Evolutionary conservation across 306 rosid species (phyloP).

Genomic region (Argentina anserina): DNA sequence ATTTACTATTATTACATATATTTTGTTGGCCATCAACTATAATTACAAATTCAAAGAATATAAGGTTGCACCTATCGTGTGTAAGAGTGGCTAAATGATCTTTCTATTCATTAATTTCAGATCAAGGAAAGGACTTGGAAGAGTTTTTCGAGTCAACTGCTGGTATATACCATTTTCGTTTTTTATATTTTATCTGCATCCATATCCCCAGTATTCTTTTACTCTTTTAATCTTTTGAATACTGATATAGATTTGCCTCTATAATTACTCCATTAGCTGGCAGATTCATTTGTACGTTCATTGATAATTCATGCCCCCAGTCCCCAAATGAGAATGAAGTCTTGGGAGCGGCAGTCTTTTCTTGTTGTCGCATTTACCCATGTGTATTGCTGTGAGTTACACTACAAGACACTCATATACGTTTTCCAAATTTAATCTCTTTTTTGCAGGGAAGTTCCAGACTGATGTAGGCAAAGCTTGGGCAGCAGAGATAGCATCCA

Average conservation of each 20-base stretch:
- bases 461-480: slow-evolving; percentile 85
- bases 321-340: not conserved
- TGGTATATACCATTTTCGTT: slow-evolving; percentile 36
- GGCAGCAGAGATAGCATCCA: slow-evolving; percentile 77
- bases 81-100: not conserved
- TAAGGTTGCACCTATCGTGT: not conserved
- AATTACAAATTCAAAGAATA: not conserved
- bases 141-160: slow-evolving; percentile 89
- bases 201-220: not conserved
- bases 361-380: not conserved
- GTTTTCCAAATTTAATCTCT: not conserved
- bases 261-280: not conserved
- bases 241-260: not conserved
- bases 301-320: not conserved
- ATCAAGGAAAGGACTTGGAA: slow-evolving; percentile 71
- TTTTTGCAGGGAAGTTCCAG: slow-evolving; percentile 72
- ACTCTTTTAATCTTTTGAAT: not conserved
- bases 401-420: not conserved
- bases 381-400: not conserved
- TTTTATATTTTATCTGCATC: not conserved
- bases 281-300: not conserved
- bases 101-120: slow-evolving; percentile 40
- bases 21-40: not conserved
- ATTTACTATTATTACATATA: not conserved
- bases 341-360: not conserved